Percentiles rank a stretch among this genome's conserved stretches.
Evolutionary conservation across 202 grass and related monocot genomes (phyloP).

Genomic region (Digitaria exilis): DNA sequence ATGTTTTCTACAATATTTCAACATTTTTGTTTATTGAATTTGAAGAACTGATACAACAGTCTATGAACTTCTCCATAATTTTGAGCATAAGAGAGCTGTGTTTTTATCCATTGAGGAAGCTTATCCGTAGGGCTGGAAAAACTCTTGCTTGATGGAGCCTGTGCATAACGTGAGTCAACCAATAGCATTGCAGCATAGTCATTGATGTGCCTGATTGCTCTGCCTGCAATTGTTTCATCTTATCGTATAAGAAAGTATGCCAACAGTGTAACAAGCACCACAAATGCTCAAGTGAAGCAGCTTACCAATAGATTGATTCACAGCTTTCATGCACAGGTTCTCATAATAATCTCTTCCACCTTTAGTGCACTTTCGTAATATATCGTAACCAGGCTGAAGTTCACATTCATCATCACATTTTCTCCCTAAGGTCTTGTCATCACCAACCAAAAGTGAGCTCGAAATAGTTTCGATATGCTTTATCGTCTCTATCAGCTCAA

Average conservation of each 20-base stretch:
- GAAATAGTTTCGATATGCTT: conserved; percentile 80
- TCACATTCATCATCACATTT: conserved; percentile 48
- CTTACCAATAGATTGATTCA: conserved; percentile 96
- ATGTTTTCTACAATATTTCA: conserved; percentile 19
- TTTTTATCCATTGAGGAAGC: conserved; percentile 90
- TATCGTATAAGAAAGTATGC: conserved; percentile 16
- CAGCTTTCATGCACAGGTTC: conserved; percentile 98
- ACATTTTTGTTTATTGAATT: conserved; percentile 61
- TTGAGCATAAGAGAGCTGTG: conserved; percentile 58
- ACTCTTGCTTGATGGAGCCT: conserved; percentile 41
- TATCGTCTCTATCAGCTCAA: conserved; percentile 86
- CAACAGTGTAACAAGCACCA: conserved; percentile 3
- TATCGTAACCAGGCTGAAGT: conserved; percentile 63
- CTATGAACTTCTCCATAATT: conserved; percentile 86
- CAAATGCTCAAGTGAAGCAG: conserved; percentile 21
- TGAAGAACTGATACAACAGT: conserved; percentile 77
- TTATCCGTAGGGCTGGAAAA: conserved; percentile 64
- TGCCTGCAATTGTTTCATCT: conserved; percentile 61
- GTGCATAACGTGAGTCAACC: conserved; percentile 74
- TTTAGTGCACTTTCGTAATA: conserved; percentile 68
- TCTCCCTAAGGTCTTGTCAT: conserved; percentile 33
- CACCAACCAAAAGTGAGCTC: conserved; percentile 15
- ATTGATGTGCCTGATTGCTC: conserved; percentile 96
- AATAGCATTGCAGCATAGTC: conserved; percentile 95
- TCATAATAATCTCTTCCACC: conserved; percentile 91